A percentile compares a stretch with the other conserved stretches of the same genome.
Conservation (phyloP, 345 rosid species). For the Ricinus communis region DNA sequence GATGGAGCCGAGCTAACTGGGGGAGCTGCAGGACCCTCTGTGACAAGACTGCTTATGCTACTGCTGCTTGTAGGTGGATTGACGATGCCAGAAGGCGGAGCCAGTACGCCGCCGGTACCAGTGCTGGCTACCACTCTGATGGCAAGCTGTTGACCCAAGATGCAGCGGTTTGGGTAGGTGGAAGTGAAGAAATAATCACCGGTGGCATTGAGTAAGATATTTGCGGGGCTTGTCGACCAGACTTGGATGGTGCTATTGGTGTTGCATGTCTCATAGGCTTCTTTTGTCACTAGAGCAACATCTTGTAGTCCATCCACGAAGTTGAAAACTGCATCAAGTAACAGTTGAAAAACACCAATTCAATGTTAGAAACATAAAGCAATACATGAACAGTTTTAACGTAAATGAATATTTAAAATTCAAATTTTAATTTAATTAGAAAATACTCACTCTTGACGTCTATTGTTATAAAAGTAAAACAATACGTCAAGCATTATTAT, state of each 20-base stretch:
- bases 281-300: conserved; percentile 3
- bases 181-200: conserved; percentile 17
- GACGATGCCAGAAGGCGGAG: neutral
- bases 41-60: neutral
- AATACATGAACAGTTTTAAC: too few relatives aligned
- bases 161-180: conserved; percentile 6
- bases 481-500: too few relatives aligned
- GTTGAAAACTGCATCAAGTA: neutral
- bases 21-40: neutral
- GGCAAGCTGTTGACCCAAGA: conserved; percentile 11
- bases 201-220: neutral
- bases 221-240: conserved; percentile 7
- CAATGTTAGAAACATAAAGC: too few relatives aligned
- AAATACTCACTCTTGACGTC: too few relatives aligned
- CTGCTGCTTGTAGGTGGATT: neutral
- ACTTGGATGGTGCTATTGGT: conserved; percentile 1
- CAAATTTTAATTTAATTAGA: too few relatives aligned
- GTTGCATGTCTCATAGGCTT: conserved; percentile 10
- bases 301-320: conserved; percentile 11
- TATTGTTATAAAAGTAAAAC: too few relatives aligned
- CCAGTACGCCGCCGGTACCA: too few relatives aligned
- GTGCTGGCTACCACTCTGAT: neutral
- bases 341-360: too few relatives aligned
- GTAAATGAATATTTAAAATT: too few relatives aligned
- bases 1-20: conserved; percentile 7